A percentile compares a stretch with the other conserved stretches of the same genome.
Evolutionary conservation across 2,329 filamentous ascomycete species (phyloP).

Genomic region (Seiridium cupressi): DNA sequence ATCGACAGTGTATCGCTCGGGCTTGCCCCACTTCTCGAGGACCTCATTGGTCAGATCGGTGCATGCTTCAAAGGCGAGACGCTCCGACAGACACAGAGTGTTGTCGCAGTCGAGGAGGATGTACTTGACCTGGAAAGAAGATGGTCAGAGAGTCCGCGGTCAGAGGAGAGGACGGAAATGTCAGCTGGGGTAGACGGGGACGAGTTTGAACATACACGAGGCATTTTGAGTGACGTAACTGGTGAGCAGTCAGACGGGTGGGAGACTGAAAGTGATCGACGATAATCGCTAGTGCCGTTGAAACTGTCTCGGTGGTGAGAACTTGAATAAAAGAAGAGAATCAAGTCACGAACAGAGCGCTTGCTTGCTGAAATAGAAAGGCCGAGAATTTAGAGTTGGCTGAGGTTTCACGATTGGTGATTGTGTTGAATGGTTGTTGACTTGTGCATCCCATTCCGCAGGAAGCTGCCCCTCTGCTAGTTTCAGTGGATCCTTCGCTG

Average conservation of each 20-base stretch:
- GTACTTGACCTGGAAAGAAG: slow-evolving; percentile 49
- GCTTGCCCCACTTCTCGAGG: slow-evolving; percentile 58
- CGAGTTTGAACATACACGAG: slow-evolving; percentile 26
- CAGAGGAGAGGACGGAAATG: not conserved
- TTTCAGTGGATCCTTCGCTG: not conserved
- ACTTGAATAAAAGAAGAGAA: not conserved
- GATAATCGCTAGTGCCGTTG: not conserved
- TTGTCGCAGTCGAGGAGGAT: slow-evolving; percentile 67
- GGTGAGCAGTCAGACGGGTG: not conserved
- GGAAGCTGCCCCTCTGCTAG: not conserved
- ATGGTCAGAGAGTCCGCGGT: not conserved
- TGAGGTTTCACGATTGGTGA: not conserved
- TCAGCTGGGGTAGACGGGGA: not conserved
- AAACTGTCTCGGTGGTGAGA: not conserved
- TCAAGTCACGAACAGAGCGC: not conserved
- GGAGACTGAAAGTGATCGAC: not conserved
- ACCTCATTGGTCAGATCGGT: slow-evolving; percentile 74
- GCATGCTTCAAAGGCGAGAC: slow-evolving; percentile 73
- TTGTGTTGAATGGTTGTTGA: not conserved
- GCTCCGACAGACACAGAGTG: slow-evolving; percentile 75
- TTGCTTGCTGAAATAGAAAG: not conserved
- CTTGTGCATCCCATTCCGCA: not conserved
- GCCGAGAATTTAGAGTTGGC: not conserved
- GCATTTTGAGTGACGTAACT: slow-evolving; percentile 22
- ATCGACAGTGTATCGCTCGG: slow-evolving; percentile 65